Percentiles rank a stretch among this genome's conserved stretches.
Evolutionary conservation across 2,329 filamentous ascomycete genomes (phyloP).

Genomic region (Bimuria novae-zelandiae): DNA sequence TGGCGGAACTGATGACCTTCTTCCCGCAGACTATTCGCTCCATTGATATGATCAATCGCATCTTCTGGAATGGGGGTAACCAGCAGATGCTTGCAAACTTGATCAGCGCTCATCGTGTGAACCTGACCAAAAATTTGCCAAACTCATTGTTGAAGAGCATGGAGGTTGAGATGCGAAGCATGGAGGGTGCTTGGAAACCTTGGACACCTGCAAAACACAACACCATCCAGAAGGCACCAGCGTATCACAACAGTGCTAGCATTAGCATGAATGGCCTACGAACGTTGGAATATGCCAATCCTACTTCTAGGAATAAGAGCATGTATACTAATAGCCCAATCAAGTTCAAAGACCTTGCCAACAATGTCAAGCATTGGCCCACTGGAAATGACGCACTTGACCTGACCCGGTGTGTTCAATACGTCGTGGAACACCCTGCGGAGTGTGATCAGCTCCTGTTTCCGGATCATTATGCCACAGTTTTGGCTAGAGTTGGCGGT

Average conservation of each 20-base stretch:
- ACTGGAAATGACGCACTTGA: conserved; percentile 24
- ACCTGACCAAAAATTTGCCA: not conserved
- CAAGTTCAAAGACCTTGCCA: conserved; percentile 20
- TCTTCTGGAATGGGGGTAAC: not conserved
- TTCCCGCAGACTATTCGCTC: not conserved
- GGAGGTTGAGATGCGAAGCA: not conserved
- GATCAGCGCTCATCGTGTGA: not conserved
- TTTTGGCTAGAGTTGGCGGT: not conserved
- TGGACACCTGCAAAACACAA: not conserved
- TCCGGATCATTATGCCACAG: conserved; percentile 20
- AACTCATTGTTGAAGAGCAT: not conserved
- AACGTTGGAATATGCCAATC: not conserved
- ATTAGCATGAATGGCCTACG: not conserved
- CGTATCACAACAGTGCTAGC: too few species aligned
- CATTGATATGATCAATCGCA: not conserved
- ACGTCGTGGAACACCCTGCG: conserved; percentile 13
- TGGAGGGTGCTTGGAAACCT: not conserved
- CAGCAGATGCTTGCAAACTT: not conserved
- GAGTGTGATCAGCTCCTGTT: conserved; percentile 23
- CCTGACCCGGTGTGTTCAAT: conserved; percentile 27
- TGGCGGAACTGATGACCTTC: not conserved
- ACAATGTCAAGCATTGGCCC: conserved; percentile 28
- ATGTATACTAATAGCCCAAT: conserved; percentile 4
- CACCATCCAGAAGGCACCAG: not conserved
- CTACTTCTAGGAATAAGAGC: not conserved